Evolutionary conservation across 202 grass and related monocot species (phyloP).

Genomic region (Musa balbisiana): DNA sequence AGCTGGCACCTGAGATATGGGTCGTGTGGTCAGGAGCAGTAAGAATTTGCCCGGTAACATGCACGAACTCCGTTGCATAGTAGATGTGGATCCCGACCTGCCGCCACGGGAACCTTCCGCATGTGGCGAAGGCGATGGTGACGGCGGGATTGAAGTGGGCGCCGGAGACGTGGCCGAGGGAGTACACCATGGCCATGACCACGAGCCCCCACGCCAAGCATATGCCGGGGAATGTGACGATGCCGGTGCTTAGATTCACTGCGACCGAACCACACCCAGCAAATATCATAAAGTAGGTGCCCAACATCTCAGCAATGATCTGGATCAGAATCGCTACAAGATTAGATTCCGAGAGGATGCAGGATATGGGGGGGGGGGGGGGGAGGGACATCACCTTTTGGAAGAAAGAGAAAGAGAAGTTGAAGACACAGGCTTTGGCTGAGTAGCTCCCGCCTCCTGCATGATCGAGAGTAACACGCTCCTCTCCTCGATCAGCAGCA

Average conservation of each 20-base stretch:
- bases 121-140: conserved; percentile 52
- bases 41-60: too few relatives aligned
- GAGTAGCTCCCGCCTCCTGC: conserved; percentile 5
- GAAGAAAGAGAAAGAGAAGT: conserved; percentile 42
- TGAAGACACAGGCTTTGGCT: conserved; percentile 10
- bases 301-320: conserved; percentile 44
- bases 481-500: not conserved
- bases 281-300: conserved; percentile 61
- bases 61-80: not conserved
- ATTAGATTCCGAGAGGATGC: not conserved
- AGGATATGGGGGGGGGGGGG: too few relatives aligned
- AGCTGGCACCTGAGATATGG: conserved; percentile 34
- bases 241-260: conserved; percentile 51
- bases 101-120: conserved; percentile 46
- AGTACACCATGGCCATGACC: conserved; percentile 50
- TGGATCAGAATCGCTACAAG: not conserved
- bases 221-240: conserved; percentile 49
- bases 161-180: conserved; percentile 57
- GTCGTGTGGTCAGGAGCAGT: not conserved
- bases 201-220: conserved; percentile 60
- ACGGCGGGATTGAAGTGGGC: conserved; percentile 61
- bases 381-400: conserved; percentile 32
- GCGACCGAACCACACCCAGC: conserved; percentile 47
- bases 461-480: not conserved
- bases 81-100: conserved; percentile 19